Evolutionary conservation across 2,329 filamentous ascomycete genomes (phyloP).

Genomic region (Trichoderma brevicompactum): DNA sequence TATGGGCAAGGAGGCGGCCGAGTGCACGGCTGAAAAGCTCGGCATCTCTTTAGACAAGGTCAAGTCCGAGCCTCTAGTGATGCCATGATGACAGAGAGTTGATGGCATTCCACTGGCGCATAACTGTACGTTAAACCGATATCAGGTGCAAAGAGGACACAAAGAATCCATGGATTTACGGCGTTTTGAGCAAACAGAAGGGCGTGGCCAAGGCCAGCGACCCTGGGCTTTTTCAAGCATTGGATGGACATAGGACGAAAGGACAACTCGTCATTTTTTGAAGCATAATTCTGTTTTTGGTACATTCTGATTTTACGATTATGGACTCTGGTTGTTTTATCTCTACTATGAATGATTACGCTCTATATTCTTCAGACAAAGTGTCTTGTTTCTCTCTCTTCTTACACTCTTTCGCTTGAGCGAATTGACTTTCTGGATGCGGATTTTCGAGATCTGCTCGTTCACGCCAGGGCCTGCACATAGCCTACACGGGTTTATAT

Average conservation of each 20-base stretch:
- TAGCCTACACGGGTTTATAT: background rate
- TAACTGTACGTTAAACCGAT: constrained; percentile 25
- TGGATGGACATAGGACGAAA: constrained; percentile 24
- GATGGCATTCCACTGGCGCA: constrained; percentile 15
- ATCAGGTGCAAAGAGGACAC: constrained; percentile 20
- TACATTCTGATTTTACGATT: constrained; percentile 11
- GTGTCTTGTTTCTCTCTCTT: background rate
- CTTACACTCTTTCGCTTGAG: background rate
- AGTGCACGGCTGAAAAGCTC: constrained; percentile 52
- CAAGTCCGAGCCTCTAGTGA: constrained; percentile 31
- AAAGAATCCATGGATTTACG: constrained; percentile 23
- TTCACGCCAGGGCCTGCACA: background rate
- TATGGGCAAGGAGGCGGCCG: constrained; percentile 51
- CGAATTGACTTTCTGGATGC: background rate
- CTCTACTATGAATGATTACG: constrained; percentile 19
- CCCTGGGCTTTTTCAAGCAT: constrained; percentile 16
- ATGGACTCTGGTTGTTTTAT: constrained; percentile 12
- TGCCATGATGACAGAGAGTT: constrained; percentile 19
- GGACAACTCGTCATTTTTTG: constrained; percentile 19
- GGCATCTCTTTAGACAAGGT: constrained; percentile 57
- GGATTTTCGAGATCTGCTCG: background rate
- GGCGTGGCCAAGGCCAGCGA: constrained; percentile 15
- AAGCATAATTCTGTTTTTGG: constrained; percentile 16
- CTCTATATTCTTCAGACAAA: background rate
- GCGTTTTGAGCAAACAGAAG: constrained; percentile 28